Percentiles rank a stretch among this genome's conserved stretches.
Conservation (phyloP, 2,329 filamentous ascomycete species). For the Taxawa tesnikishii region DNA sequence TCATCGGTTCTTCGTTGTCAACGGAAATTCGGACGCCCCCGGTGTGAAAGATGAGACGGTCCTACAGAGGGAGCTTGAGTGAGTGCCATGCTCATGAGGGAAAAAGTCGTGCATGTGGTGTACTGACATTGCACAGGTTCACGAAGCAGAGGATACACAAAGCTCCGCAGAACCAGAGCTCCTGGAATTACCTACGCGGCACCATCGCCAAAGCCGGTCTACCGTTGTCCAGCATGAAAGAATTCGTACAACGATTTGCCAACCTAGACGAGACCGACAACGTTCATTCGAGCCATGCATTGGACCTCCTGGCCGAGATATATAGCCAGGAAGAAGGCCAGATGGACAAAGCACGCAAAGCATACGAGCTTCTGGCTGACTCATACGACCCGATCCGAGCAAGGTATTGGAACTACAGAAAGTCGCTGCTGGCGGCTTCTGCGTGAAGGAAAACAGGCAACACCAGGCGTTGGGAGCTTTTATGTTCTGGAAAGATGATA, state of each 20-base stretch:
- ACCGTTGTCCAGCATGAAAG: slow-evolving; percentile 35
- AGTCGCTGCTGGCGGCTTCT: slow-evolving; percentile 28
- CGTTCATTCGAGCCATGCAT: slow-evolving; percentile 48
- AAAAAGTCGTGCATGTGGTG: neutral
- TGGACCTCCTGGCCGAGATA: slow-evolving; percentile 62
- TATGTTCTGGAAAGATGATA: too few relatives aligned
- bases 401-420: slow-evolving; percentile 84
- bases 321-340: slow-evolving; percentile 42
- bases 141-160: slow-evolving; percentile 59
- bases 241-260: slow-evolving; percentile 43
- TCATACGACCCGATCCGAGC: slow-evolving; percentile 85
- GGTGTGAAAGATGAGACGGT: slow-evolving; percentile 36
- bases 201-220: slow-evolving; percentile 55
- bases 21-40: slow-evolving; percentile 40
- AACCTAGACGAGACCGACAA: slow-evolving; percentile 33
- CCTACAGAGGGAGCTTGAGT: slow-evolving; percentile 63
- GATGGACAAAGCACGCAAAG: slow-evolving; percentile 51
- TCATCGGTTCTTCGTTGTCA: slow-evolving; percentile 89
- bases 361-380: slow-evolving; percentile 60
- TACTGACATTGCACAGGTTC: slow-evolving; percentile 19
- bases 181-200: slow-evolving; percentile 85
- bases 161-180: slow-evolving; percentile 85
- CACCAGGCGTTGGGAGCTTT: too few relatives aligned
- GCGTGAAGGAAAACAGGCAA: neutral
- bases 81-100: slow-evolving; percentile 19